phyloP scores from a whole-genome alignment of 73 alveolate species.

The Stentor coeruleus region DNA sequence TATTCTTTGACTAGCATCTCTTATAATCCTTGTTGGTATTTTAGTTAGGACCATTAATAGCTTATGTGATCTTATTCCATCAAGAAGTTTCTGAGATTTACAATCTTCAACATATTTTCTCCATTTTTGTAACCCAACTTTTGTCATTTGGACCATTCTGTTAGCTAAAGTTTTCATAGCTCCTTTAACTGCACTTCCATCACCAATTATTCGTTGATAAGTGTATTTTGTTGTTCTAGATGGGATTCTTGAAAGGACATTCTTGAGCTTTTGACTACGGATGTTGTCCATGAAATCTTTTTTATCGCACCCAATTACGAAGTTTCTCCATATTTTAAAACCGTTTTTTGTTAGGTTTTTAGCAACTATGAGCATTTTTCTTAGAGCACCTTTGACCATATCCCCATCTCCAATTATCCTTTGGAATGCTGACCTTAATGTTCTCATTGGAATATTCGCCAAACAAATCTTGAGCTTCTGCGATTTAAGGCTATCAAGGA shows the following conservation, averaged over 20 bases:
- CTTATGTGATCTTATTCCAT: neutral
- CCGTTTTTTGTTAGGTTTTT: neutral
- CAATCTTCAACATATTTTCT: slow-evolving; percentile 1
- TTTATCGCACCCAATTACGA: neutral
- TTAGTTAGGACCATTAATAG: neutral
- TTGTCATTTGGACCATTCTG: neutral
- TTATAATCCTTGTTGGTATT: neutral
- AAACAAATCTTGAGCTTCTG: neutral
- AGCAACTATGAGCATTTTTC: neutral
- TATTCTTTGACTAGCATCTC: neutral
- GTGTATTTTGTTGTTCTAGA: neutral
- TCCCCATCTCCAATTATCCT: slow-evolving; percentile 22
- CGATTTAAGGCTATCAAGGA: neutral
- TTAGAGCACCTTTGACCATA: slow-evolving; percentile 8
- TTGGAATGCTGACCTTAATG: neutral
- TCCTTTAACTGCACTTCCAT: neutral
- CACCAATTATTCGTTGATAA: neutral
- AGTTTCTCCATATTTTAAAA: slow-evolving; percentile 4
- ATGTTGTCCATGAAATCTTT: neutral
- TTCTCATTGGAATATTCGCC: neutral
- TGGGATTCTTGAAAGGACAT: neutral
- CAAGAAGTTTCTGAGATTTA: neutral
- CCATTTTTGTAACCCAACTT: slow-evolving; percentile 11
- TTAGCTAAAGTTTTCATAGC: neutral
- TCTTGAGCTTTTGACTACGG: neutral